Evolutionary conservation across 495 filamentous ascomycete species (phyloP).

Genomic region (Acidomyces sp.): DNA sequence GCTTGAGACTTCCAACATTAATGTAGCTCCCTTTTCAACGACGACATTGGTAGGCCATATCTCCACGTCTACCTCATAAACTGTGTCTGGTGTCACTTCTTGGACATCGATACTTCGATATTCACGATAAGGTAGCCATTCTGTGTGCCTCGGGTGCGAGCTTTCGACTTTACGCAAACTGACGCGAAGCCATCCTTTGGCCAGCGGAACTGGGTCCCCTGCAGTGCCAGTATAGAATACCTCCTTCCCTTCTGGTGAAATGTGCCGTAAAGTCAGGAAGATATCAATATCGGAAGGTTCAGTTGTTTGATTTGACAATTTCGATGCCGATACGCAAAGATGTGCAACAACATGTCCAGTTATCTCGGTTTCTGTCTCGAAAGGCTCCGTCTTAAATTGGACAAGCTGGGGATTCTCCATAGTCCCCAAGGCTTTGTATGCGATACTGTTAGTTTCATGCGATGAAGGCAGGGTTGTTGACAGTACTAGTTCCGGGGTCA

Average conservation of each 20-base stretch:
- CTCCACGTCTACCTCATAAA: slow-evolving; percentile 53
- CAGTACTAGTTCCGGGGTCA: slow-evolving; percentile 33
- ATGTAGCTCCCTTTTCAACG: slow-evolving; percentile 37
- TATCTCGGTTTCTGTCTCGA: slow-evolving; percentile 46
- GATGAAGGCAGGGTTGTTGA: slow-evolving; percentile 13
- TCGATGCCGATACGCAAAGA: slow-evolving; percentile 41
- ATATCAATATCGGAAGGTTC: slow-evolving; percentile 46
- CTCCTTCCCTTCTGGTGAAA: slow-evolving; percentile 42
- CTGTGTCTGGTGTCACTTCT: slow-evolving; percentile 39
- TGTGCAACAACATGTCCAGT: slow-evolving; percentile 53
- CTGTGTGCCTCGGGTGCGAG: slow-evolving; percentile 35
- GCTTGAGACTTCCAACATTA: slow-evolving; percentile 45
- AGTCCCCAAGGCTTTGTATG: slow-evolving; percentile 42
- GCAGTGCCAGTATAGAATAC: slow-evolving; percentile 51
- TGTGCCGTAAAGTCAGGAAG: slow-evolving; percentile 50
- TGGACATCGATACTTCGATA: slow-evolving; percentile 45
- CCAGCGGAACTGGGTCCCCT: slow-evolving; percentile 38
- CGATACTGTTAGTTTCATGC: slow-evolving; percentile 26
- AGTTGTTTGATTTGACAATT: slow-evolving; percentile 20
- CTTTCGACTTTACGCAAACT: slow-evolving; percentile 40
- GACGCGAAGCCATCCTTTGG: slow-evolving; percentile 46
- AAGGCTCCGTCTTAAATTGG: slow-evolving; percentile 42
- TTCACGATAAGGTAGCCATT: slow-evolving; percentile 46
- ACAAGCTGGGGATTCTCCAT: slow-evolving; percentile 35
- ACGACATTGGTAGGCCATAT: slow-evolving; percentile 59